These are phyloP conservation scores for Talaromyces sp. DNA, from an alignment of 2,329 filamentous ascomycete species.

Conservation along the genomic window DNA sequence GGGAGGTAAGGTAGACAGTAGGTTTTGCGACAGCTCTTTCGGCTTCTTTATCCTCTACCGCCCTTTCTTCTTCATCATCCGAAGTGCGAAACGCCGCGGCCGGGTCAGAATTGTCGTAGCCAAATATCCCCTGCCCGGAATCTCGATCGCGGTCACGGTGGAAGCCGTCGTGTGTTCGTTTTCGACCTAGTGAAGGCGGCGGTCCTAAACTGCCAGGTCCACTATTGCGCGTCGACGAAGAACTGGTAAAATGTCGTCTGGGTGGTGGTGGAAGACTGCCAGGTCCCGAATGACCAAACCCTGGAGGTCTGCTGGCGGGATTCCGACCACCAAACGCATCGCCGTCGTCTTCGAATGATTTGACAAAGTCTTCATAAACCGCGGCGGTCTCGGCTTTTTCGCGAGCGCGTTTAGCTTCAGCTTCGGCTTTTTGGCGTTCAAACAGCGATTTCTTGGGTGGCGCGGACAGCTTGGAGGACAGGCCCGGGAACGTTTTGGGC, in stretches of 20 bases:
- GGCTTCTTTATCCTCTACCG: slow-evolving; percentile 35
- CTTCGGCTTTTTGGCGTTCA: slow-evolving; percentile 82
- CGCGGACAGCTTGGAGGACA: slow-evolving; percentile 72
- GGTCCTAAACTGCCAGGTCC: slow-evolving; percentile 46
- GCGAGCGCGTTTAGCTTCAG: slow-evolving; percentile 77
- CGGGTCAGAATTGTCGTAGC: slow-evolving; percentile 37
- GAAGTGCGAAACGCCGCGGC: slow-evolving; percentile 37
- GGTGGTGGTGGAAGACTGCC: slow-evolving; percentile 31
- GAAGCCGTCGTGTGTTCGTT: slow-evolving; percentile 40
- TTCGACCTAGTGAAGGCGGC: slow-evolving; percentile 35
- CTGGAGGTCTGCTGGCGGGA: slow-evolving; percentile 16
- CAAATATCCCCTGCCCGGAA: slow-evolving; percentile 31
- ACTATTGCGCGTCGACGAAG: slow-evolving; percentile 41
- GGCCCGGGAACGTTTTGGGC: slow-evolving; percentile 57
- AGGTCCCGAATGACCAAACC: slow-evolving; percentile 26
- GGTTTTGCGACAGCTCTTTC: slow-evolving; percentile 50
- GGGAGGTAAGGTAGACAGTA: slow-evolving; percentile 49
- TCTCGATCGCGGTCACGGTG: slow-evolving; percentile 36
- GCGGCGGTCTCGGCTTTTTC: slow-evolving; percentile 85
- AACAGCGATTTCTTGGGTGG: slow-evolving; percentile 80
- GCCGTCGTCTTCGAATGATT: slow-evolving; percentile 53
- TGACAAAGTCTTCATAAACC: slow-evolving; percentile 81
- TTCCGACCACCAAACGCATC: slow-evolving; percentile 15
- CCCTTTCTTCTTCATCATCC: slow-evolving; percentile 42
- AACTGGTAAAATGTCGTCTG: slow-evolving; percentile 59